Base-by-base conservation (phyloP, 2,329 filamentous ascomycete genomes). In the Neofusicoccum kwambonambiense region DNA sequence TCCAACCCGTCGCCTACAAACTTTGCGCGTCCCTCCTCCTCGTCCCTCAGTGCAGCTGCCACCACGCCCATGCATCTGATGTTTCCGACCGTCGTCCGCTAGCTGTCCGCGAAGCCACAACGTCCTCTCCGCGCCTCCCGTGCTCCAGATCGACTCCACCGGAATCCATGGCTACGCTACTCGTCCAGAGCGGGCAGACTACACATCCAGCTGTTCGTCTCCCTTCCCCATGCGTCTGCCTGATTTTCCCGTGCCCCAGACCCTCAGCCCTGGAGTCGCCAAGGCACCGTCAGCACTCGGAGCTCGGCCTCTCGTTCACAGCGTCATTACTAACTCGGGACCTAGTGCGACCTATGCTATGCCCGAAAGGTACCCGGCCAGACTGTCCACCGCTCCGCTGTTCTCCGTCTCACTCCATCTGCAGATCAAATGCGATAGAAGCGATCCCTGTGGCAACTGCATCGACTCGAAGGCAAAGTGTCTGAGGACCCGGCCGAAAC, bases 381-480 rank as follows among this genome's bases (percentile, higher is more conserved):
- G 12, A 15, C 5, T 12, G 13, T 35, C 11, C 8, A 7, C 15
- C 15, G 17, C 7, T 6, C 44, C 45, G 7, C 17, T 17, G n/a
- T 4, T 34, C 35, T 27, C 13, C 27, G 7, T 64, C 62, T 57
- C n/a, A 64, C 51, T 2, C n/a, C 9, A 34, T 19, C 17, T 27
- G n/a, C 35, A 75, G 74, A 72, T 76, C 34, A 76, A 75, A 67
- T 76, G 74, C 49, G 71, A 76, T 64, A 72, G 74, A 27, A 70
- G 74, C 51, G 72, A 75, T 17, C 74, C 74, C 39, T 76, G 74
- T 51, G 67, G 68, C 34, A 75, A 73, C 45, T 76, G 74, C 50
- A 50, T 69, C 52, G 63, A 58, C 35, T 68, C 71, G 8, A 72
- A 72, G 60, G 66, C 66, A 7, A 67, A 73, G 11, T 76, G 74